Percentiles rank a stretch among this genome's conserved stretches.
These are phyloP conservation scores for Pestalotiopsis sp. DNA, from an alignment of 2,329 filamentous ascomycete genomes.

Conservation along the genomic window DNA sequence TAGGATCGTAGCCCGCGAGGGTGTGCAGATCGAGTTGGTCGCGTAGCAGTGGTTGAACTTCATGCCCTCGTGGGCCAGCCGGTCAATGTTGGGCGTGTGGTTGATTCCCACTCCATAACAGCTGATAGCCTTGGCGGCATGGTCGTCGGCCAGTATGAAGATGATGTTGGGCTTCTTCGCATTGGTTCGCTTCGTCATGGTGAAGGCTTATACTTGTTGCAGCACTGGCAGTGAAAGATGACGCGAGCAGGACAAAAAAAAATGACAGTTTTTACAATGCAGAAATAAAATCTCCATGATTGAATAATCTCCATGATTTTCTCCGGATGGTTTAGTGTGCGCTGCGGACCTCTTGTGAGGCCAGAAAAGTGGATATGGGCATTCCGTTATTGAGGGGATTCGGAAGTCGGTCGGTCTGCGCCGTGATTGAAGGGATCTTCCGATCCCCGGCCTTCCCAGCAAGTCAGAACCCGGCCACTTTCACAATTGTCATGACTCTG, in stretches of 20 bases:
- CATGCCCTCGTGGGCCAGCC: slow-evolving; percentile 52
- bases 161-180: slow-evolving; percentile 40
- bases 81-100: slow-evolving; percentile 52
- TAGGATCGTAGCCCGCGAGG: slow-evolving; percentile 51
- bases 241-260: not conserved
- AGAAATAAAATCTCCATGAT: not conserved
- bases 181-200: not conserved
- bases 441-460: not conserved
- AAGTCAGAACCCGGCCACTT: not conserved
- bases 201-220: not conserved
- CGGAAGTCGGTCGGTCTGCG: not conserved
- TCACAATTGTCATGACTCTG: not conserved
- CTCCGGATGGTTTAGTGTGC: not conserved
- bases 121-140: slow-evolving; percentile 52
- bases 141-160: slow-evolving; percentile 60
- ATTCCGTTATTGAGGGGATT: not conserved
- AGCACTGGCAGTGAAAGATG: not conserved
- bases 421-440: not conserved
- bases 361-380: not conserved
- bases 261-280: not conserved
- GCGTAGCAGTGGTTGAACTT: slow-evolving; percentile 57
- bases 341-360: not conserved
- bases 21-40: slow-evolving; percentile 56
- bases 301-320: not conserved
- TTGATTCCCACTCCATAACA: slow-evolving; percentile 55